These are phyloP conservation scores for Pseudocercospora crystallina DNA, from an alignment of 2,329 filamentous ascomycete genomes.

Conservation along the genomic window DNA sequence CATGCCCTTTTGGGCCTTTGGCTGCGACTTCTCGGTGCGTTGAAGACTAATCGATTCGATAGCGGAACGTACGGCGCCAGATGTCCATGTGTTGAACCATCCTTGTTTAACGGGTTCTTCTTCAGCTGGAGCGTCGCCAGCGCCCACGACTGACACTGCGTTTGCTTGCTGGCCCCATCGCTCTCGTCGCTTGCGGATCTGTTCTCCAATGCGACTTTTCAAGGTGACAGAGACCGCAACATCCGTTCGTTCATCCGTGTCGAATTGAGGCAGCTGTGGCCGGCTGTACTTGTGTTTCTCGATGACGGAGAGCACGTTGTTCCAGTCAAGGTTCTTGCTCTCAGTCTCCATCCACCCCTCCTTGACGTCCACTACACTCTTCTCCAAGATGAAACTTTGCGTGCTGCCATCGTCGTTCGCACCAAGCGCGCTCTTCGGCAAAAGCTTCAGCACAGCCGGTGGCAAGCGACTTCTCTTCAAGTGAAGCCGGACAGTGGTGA, in stretches of 20 bases:
- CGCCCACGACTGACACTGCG: conserved; percentile 40
- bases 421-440: conserved; percentile 68
- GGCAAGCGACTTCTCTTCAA: conserved; percentile 80
- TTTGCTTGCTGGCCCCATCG: conserved; percentile 40
- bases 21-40: conserved; percentile 73
- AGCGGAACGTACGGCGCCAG: conserved; percentile 71
- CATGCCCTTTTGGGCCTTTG: conserved; percentile 82
- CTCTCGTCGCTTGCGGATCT: conserved; percentile 56
- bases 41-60: conserved; percentile 77
- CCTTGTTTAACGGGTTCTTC: conserved; percentile 53
- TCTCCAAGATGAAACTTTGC: conserved; percentile 78
- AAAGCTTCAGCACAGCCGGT: conserved; percentile 69
- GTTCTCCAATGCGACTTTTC: conserved; percentile 69
- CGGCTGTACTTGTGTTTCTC: conserved; percentile 71
- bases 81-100: conserved; percentile 64
- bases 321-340: conserved; percentile 78
- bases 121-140: conserved; percentile 33
- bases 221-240: conserved; percentile 75
- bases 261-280: conserved; percentile 31
- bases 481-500: conserved; percentile 77
- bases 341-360: conserved; percentile 83
- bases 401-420: conserved; percentile 58
- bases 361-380: conserved; percentile 73
- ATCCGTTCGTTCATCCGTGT: conserved; percentile 53
- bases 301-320: conserved; percentile 74